These are phyloP conservation scores for Favolaschia claudopus DNA, from an alignment of 768 basidiomycete genomes.

Conservation along the genomic window DNA sequence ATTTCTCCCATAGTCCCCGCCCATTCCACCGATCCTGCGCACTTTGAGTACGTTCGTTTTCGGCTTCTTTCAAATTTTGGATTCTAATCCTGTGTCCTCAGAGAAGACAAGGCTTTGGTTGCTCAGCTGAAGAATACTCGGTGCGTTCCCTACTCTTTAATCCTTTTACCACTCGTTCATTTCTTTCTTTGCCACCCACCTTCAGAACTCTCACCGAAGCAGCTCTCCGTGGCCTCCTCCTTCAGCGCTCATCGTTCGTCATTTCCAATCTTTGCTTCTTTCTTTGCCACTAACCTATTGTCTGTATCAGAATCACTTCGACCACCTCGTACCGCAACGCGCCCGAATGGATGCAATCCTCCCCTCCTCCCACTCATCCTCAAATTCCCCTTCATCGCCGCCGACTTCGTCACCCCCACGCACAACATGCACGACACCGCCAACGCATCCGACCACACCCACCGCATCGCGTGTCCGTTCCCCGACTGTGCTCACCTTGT, in stretches of 20 bases:
- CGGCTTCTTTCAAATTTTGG: not conserved
- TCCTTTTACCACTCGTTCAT: no score
- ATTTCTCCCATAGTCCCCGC: not conserved
- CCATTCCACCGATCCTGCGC: slow-evolving; percentile 1
- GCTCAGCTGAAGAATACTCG: not conserved
- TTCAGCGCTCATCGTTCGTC: not conserved
- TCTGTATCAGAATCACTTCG: not conserved
- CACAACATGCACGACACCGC: no score
- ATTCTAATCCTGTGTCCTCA: not conserved
- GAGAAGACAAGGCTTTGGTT: not conserved
- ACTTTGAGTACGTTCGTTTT: not conserved
- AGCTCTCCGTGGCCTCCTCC: no score
- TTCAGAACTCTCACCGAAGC: no score
- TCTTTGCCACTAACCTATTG: not conserved
- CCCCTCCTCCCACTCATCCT: not conserved
- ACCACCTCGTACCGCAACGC: not conserved
- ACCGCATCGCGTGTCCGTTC: not conserved
- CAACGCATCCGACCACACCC: not conserved
- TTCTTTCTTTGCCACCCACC: no score
- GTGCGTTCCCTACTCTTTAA: no score
- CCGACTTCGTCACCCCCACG: slow-evolving; percentile 9
- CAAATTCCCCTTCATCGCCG: not conserved
- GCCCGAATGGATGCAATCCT: not conserved
- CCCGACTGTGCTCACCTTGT: not conserved
- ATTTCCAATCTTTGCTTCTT: not conserved